Evolutionary conservation across 1,139 yeast genomes (phyloP).

Genomic region (Sugiyamaella novakii): DNA sequence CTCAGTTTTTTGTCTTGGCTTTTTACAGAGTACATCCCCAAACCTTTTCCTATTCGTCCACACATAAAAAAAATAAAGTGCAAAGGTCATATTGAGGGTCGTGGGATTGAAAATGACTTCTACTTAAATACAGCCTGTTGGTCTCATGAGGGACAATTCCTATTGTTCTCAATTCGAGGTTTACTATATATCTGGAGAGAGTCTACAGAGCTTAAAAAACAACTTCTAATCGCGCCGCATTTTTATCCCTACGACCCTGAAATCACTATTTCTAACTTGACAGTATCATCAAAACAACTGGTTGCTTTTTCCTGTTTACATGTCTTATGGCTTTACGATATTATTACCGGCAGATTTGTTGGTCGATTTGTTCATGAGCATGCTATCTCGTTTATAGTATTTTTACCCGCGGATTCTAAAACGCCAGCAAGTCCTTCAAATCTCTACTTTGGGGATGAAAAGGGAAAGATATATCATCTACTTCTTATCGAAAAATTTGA

Average conservation of each 20-base stretch:
- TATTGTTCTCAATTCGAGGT: conserved; percentile 1
- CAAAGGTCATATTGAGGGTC: neutral
- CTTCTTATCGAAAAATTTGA: neutral
- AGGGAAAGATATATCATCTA: conserved; percentile 5
- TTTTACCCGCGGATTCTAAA: neutral
- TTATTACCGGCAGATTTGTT: neutral
- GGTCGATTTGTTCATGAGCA: conserved; percentile 7
- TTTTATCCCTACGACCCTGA: neutral
- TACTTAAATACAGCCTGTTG: conserved; percentile 11
- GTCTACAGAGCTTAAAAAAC: no score
- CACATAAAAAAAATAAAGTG: neutral
- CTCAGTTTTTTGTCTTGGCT: neutral
- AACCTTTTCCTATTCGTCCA: neutral
- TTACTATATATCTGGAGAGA: neutral
- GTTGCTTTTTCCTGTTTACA: conserved; percentile 2
- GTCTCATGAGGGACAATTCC: conserved; percentile 7
- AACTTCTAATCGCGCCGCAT: conserved; percentile 10
- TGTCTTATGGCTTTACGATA: conserved; percentile 2
- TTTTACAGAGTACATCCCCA: neutral
- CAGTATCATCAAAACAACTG: conserved; percentile 10
- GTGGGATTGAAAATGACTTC: conserved; percentile 13
- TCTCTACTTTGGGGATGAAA: conserved; percentile 11
- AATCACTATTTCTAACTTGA: conserved; percentile 7
- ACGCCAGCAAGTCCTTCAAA: neutral
- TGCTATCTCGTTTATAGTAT: conserved; percentile 10